These are phyloP conservation scores for Silene noctiflora DNA, from an alignment of 179 eudicot genomes.

Conservation along the genomic window DNA sequence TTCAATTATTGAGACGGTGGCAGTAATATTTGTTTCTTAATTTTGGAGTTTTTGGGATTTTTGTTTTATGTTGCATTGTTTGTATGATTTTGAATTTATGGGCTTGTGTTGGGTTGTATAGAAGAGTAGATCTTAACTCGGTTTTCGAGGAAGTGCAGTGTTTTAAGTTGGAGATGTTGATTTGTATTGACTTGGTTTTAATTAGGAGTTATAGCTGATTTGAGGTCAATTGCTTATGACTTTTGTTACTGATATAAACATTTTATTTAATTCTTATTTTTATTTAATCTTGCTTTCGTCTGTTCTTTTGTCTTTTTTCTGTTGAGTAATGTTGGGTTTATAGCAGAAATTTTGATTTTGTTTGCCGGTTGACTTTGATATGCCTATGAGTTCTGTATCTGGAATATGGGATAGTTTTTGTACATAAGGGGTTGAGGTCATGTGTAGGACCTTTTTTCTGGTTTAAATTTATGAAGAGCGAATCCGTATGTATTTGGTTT, in stretches of 20 bases:
- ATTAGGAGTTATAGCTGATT: neutral
- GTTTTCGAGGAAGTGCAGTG: neutral
- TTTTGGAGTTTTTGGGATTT: neutral
- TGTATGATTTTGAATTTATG: neutral
- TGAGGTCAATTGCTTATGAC: neutral
- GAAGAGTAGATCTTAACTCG: conserved; percentile 1
- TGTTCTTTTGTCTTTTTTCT: neutral
- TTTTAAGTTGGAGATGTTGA: neutral
- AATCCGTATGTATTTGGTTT: neutral
- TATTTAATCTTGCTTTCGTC: neutral
- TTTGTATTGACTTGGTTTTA: neutral
- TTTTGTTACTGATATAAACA: neutral
- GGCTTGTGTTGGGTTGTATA: neutral
- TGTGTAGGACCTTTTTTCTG: neutral
- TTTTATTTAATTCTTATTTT: neutral
- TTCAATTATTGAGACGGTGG: too few species aligned
- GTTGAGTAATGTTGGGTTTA: neutral
- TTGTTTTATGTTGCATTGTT: neutral
- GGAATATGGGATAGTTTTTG: neutral
- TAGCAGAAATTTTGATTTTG: neutral
- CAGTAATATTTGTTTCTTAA: too few species aligned
- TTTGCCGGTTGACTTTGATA: neutral
- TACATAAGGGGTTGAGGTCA: neutral
- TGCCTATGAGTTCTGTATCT: neutral
- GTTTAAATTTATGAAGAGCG: neutral